A percentile compares a stretch with the other conserved stretches of the same genome.
phyloP scores from a whole-genome alignment of 140 eudicot species.

The Ambrosia hybrid region DNA sequence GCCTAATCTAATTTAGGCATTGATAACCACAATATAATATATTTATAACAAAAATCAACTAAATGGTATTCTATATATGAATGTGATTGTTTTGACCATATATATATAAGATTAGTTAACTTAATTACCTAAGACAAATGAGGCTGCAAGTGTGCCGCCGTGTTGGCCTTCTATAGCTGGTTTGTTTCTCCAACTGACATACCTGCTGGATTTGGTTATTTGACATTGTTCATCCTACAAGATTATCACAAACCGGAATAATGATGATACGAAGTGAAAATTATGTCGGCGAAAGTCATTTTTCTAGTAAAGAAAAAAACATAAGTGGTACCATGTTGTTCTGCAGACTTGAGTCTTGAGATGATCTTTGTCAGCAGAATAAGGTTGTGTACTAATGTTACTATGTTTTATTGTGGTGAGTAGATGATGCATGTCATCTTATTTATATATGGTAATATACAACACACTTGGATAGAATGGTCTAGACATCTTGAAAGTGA shows the following conservation, averaged over 20 bases:
- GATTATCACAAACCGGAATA: slow-evolving; percentile 7
- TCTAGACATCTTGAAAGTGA: slow-evolving; percentile 50
- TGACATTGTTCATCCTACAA: slow-evolving; percentile 48
- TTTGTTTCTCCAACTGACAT: slow-evolving; percentile 62
- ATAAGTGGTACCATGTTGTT: slow-evolving; percentile 40
- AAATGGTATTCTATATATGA: not conserved
- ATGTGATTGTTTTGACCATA: too few relatives aligned
- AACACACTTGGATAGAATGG: slow-evolving; percentile 40
- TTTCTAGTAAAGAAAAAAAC: not conserved
- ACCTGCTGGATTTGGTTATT: slow-evolving; percentile 47
- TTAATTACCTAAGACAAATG: slow-evolving; percentile 57
- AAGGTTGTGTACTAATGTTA: not conserved
- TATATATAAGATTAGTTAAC: slow-evolving; percentile 3
- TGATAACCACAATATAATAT: too few relatives aligned
- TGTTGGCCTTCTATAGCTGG: slow-evolving; percentile 62
- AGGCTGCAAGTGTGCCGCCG: slow-evolving; percentile 75
- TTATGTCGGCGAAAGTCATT: not conserved
- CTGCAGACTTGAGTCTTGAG: slow-evolving; percentile 13
- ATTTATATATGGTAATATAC: slow-evolving; percentile 32
- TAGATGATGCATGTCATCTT: slow-evolving; percentile 26
- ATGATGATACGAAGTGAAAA: not conserved
- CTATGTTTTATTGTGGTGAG: slow-evolving; percentile 14
- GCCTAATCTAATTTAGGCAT: too few relatives aligned
- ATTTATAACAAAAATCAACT: not conserved
- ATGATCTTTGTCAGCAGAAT: slow-evolving; percentile 8